Percentiles rank a stretch among this genome's conserved stretches.
phyloP scores from a whole-genome alignment of 2,329 filamentous ascomycete genomes.

The Sphaerulina populicola region DNA sequence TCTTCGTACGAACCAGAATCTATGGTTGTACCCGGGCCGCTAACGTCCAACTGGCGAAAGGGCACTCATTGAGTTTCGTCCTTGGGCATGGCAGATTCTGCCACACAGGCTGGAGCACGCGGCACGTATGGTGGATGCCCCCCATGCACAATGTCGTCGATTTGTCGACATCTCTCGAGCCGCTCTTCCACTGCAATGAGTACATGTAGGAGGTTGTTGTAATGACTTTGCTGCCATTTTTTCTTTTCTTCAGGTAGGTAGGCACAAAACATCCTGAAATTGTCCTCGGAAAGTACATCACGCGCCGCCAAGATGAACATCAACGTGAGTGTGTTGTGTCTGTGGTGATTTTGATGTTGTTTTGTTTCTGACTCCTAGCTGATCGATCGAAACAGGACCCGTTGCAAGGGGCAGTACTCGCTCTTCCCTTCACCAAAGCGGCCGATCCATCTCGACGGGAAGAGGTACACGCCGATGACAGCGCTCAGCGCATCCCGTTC shows the following conservation, averaged over 20 bases:
- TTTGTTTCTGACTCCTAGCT: background rate
- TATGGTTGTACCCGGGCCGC: background rate
- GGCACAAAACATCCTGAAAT: background rate
- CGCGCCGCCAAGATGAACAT: constrained; percentile 21
- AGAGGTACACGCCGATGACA: constrained; percentile 20
- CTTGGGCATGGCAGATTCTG: background rate
- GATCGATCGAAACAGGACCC: constrained; percentile 5
- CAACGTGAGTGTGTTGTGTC: constrained; percentile 16
- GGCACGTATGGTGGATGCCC: background rate
- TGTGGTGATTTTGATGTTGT: background rate
- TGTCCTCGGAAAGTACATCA: no score
- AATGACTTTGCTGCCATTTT: background rate
- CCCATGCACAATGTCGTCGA: background rate
- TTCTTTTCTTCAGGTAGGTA: background rate
- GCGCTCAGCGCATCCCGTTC: constrained; percentile 25
- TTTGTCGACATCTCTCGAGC: background rate
- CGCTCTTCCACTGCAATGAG: background rate
- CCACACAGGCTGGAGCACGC: background rate
- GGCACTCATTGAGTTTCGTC: background rate
- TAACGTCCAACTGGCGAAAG: background rate
- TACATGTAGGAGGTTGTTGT: background rate
- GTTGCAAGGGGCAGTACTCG: constrained; percentile 23
- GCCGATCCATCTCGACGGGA: constrained; percentile 21
- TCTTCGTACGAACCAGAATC: background rate
- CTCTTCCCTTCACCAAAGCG: constrained; percentile 30